Evolutionary conservation across 495 filamentous ascomycete genomes (phyloP).

Genomic region (Aspergillus mulundensis): DNA sequence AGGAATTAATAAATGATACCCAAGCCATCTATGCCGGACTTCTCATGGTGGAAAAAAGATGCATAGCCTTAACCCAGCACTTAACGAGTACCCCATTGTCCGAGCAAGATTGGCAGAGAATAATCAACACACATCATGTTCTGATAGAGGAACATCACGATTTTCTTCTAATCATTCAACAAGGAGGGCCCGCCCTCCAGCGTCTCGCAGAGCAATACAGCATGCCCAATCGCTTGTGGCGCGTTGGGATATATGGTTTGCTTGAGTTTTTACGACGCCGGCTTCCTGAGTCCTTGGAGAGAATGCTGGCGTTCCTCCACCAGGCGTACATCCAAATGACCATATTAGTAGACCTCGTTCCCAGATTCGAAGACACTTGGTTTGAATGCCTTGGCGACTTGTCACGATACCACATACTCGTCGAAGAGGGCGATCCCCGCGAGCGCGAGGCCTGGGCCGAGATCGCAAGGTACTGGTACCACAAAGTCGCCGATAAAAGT

Average conservation of each 20-base stretch:
- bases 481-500: conserved; percentile 65
- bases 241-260: conserved; percentile 75
- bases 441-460: conserved; percentile 77
- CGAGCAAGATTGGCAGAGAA: conserved; percentile 65
- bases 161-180: conserved; percentile 75
- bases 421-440: conserved; percentile 65
- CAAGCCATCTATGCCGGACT: conserved; percentile 74
- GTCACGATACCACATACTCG: conserved; percentile 70
- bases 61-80: conserved; percentile 65
- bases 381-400: conserved; percentile 85
- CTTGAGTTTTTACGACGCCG: conserved; percentile 67
- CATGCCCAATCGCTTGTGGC: conserved; percentile 85
- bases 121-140: conserved; percentile 68
- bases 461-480: conserved; percentile 78
- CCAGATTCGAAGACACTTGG: conserved; percentile 79
- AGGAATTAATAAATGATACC: conserved; percentile 63
- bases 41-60: conserved; percentile 76
- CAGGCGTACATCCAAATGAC: conserved; percentile 80
- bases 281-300: conserved; percentile 66
- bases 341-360: conserved; percentile 69
- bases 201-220: conserved; percentile 63
- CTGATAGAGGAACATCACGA: conserved; percentile 77
- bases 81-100: conserved; percentile 47
- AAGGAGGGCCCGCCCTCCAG: conserved; percentile 57
- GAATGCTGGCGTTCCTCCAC: conserved; percentile 80